These are phyloP conservation scores for Calonectria henricotiae DNA, from an alignment of 2,329 filamentous ascomycete genomes.

Conservation along the genomic window DNA sequence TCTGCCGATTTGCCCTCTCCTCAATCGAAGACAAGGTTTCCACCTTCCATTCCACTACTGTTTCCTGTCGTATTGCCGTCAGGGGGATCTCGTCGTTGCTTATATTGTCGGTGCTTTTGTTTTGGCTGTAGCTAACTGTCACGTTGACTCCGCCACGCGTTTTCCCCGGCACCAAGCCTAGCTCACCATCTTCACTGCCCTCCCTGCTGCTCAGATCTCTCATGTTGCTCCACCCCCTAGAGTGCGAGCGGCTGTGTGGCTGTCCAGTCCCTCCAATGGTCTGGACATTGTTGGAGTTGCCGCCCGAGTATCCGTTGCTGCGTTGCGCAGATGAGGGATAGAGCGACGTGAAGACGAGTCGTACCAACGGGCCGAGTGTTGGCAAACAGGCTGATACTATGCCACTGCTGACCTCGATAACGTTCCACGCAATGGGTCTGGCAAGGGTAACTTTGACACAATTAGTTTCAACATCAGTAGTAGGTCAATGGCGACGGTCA, in stretches of 20 bases:
- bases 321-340: conserved; percentile 4
- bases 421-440: conserved; percentile 10
- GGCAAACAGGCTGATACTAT: conserved; percentile 2
- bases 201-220: conserved; percentile 9
- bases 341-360: conserved; percentile 7
- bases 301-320: not conserved
- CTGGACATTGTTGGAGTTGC: conserved; percentile 10
- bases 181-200: not conserved
- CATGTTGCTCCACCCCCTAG: conserved; percentile 4
- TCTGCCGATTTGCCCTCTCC: not conserved
- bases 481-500: no score
- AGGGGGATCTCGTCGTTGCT: conserved; percentile 16
- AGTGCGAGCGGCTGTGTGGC: conserved; percentile 11
- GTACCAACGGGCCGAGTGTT: conserved; percentile 2
- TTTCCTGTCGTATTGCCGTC: conserved; percentile 2
- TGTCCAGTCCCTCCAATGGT: conserved; percentile 1
- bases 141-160: conserved; percentile 6
- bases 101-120: conserved; percentile 1
- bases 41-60: conserved; percentile 13
- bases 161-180: not conserved
- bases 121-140: not conserved
- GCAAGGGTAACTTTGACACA: not conserved
- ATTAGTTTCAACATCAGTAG: not conserved
- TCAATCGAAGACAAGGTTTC: conserved; percentile 7
- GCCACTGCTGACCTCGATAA: conserved; percentile 13